A percentile compares a stretch with the other conserved stretches of the same genome.
Evolutionary conservation across 352 stramenopile genomes (phyloP).

Genomic region (Blastocystis hominis): DNA sequence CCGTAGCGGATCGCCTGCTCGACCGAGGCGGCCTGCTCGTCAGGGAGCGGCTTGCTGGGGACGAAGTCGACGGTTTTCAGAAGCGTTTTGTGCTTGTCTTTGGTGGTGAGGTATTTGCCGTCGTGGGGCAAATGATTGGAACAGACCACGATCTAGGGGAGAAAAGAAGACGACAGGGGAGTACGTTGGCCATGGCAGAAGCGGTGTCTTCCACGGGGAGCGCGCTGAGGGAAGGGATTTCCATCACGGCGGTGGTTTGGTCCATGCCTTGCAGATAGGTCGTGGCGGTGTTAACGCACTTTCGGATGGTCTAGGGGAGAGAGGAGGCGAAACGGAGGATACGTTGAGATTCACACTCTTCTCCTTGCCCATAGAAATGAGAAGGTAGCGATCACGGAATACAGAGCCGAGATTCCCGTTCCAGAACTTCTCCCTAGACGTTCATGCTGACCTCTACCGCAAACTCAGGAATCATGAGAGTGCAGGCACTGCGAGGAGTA

Average conservation of each 20-base stretch:
- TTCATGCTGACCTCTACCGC: not conserved
- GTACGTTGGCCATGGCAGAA: conserved; percentile 12
- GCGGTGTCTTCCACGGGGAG: not conserved
- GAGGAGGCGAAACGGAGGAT: not conserved
- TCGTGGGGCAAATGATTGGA: conserved; percentile 31
- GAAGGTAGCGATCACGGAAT: conserved; percentile 9
- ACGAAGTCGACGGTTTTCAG: conserved; percentile 23
- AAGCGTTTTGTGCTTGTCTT: conserved; percentile 34
- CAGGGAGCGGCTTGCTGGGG: not conserved
- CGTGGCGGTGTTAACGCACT: conserved; percentile 51
- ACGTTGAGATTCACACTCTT: conserved; percentile 34
- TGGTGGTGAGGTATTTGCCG: conserved; percentile 48
- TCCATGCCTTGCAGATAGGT: not conserved
- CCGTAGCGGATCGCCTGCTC: conserved; percentile 22
- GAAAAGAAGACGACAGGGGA: not conserved
- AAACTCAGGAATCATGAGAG: conserved; percentile 46
- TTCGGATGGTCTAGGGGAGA: not conserved
- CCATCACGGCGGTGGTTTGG: conserved; percentile 39
- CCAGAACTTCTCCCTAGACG: not conserved
- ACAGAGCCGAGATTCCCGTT: conserved; percentile 41
- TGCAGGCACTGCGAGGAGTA: conserved; percentile 14
- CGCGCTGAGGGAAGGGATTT: not conserved
- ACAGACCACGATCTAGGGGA: conserved; percentile 27
- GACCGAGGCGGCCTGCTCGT: not conserved
- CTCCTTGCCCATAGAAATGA: conserved; percentile 41